Evolutionary conservation across 768 basidiomycete species (phyloP).

Genomic region (Mycena maculata): DNA sequence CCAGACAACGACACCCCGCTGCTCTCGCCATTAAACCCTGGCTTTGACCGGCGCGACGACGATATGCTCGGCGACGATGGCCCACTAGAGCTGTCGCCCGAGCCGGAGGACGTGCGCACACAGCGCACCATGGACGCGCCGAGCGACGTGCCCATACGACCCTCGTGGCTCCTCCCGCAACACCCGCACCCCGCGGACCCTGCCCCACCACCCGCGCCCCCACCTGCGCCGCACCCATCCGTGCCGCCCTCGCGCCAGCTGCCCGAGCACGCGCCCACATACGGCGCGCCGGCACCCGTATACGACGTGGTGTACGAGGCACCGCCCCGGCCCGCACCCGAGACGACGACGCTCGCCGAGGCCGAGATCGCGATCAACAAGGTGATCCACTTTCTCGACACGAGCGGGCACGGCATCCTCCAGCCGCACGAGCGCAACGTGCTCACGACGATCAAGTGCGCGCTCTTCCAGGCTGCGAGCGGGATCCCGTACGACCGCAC

Average conservation of each 20-base stretch:
- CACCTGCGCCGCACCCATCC: constrained; percentile 18
- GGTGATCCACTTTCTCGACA: constrained; percentile 65
- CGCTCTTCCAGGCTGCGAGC: constrained; percentile 59
- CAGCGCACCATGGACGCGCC: constrained; percentile 5
- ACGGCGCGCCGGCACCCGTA: background rate
- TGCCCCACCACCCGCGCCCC: constrained; percentile 12
- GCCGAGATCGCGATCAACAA: constrained; percentile 67
- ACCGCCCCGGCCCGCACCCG: constrained; percentile 15
- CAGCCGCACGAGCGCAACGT: constrained; percentile 49
- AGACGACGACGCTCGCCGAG: constrained; percentile 56
- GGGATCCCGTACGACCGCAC: constrained; percentile 22
- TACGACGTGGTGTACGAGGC: constrained; percentile 24
- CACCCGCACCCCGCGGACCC: constrained; percentile 13
- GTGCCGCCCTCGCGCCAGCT: constrained; percentile 29
- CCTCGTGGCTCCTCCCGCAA: constrained; percentile 18
- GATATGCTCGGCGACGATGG: background rate
- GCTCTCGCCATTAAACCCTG: constrained; percentile 17
- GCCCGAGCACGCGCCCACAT: constrained; percentile 4
- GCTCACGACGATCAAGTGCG: constrained; percentile 62
- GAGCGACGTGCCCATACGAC: constrained; percentile 17
- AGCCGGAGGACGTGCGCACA: constrained; percentile 12
- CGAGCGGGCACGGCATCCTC: constrained; percentile 42
- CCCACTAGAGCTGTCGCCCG: constrained; percentile 2
- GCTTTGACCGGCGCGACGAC: constrained; percentile 1
- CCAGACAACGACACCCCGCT: constrained; percentile 9